Evolutionary conservation across 768 basidiomycete genomes (phyloP).

Genomic region (Boletus coccyginus): DNA sequence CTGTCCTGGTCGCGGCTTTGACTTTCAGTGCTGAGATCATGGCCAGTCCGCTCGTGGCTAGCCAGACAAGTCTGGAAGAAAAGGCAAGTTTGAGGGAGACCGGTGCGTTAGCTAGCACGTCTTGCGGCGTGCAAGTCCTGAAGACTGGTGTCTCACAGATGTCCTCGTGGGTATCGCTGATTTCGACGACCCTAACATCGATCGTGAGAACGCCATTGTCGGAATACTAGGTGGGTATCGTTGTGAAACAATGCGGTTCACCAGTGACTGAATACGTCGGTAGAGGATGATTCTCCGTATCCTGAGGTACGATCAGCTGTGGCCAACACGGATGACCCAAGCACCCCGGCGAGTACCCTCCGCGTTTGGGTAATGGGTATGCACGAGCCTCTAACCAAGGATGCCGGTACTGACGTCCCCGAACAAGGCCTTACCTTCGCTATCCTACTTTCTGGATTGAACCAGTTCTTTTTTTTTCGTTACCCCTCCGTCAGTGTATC

Average conservation of each 20-base stretch:
- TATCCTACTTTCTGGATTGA: conserved; percentile 65
- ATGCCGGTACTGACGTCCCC: neutral
- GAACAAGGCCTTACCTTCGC: conserved; percentile 42
- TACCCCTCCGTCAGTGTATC: conserved; percentile 47
- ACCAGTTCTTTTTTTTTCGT: conserved; percentile 76
- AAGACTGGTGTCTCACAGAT: neutral
- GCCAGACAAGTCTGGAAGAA: conserved; percentile 8
- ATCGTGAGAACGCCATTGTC: conserved; percentile 14
- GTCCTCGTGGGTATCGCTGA: conserved; percentile 7
- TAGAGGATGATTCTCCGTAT: conserved; percentile 79
- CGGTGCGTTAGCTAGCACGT: neutral
- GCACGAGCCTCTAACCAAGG: neutral
- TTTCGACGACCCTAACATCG: conserved; percentile 40
- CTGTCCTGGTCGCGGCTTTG: neutral
- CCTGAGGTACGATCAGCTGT: conserved; percentile 80
- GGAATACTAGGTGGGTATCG: conserved; percentile 18
- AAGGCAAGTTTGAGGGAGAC: conserved; percentile 8
- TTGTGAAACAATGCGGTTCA: neutral
- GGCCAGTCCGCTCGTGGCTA: conserved; percentile 1
- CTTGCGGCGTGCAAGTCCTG: neutral
- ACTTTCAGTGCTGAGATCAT: conserved; percentile 4
- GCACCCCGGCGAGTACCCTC: conserved; percentile 57
- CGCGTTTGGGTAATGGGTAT: conserved; percentile 59
- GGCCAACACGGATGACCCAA: conserved; percentile 66
- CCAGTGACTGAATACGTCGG: conserved; percentile 11